A percentile compares a stretch with the other conserved stretches of the same genome.
phyloP scores from a whole-genome alignment of 257 asterid species.

The Solanum verrucosum region DNA sequence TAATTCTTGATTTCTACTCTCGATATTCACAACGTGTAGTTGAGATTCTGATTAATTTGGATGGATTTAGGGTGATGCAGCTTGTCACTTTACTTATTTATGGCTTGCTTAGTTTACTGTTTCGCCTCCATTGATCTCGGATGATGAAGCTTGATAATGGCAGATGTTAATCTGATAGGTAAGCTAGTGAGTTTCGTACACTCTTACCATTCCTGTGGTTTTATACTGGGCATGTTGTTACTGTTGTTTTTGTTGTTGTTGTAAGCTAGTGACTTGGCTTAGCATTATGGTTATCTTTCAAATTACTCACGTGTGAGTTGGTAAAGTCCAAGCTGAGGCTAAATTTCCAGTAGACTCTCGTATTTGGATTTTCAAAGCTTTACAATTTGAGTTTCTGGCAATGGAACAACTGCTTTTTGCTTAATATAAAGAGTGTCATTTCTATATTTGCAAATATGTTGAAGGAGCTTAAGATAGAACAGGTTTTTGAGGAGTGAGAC shows the following conservation, averaged over 20 bases:
- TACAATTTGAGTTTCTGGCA: background rate
- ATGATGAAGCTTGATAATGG: background rate
- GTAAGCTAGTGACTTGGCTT: background rate
- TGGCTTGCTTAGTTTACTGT: background rate
- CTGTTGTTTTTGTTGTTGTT: background rate
- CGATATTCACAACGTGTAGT: background rate
- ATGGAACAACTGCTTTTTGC: background rate
- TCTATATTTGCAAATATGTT: background rate
- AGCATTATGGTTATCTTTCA: background rate
- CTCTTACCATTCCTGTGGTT: background rate
- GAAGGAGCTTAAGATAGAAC: background rate
- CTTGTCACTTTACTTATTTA: background rate
- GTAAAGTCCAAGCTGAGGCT: background rate
- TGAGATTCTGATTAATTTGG: background rate
- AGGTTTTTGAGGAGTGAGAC: background rate
- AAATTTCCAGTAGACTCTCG: background rate
- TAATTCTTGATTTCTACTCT: background rate
- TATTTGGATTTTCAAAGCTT: background rate
- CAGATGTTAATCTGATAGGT: background rate
- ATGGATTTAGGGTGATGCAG: background rate
- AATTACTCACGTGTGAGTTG: background rate
- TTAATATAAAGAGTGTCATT: background rate
- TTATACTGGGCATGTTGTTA: background rate
- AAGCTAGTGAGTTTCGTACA: background rate
- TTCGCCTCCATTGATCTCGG: background rate